Evolutionary conservation across 1,284 basidiomycete species (phyloP), one percentile per base, ranked within the genome.

Genomic region (Cutaneotrichosporon curvatum): DNA sequence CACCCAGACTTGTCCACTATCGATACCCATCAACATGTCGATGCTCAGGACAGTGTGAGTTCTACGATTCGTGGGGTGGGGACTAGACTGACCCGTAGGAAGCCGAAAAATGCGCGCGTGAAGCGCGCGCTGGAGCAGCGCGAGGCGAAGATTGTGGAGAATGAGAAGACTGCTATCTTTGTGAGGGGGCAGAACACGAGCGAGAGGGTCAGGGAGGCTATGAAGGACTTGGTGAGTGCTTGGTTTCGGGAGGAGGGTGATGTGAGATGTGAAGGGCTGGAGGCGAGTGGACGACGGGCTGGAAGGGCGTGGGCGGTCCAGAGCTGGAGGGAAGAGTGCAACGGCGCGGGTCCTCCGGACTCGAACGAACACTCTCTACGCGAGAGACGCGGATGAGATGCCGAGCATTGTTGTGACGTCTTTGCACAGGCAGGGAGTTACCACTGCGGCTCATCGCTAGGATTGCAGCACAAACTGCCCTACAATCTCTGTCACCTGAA

Each of bases 91-190:
- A 31, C 31, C 10, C n/a, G 12, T 50, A 90, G 89, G 71, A 96
- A 96, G 77, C 90, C 94, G 25, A 90, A 87, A 75, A 97, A 95
- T 78, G 94, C 95, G 1, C 82, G 94, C 34, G 87, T 88, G n/a
- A 99, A 98, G 74, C 80, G 95, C 54, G 94, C 82, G 0, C 67
- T 95, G 58, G 87, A 89, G 39, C 85, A 85, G 39, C 79, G 91
- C 25, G 85, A 87, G 65, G 81, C 94, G 2, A 90, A 92, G 65
- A 81, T 90, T 59, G 78, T 94, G 48, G 94, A 98, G 76, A 86
- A 87, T 61, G 79, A 82, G 47, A 80, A 80, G 71, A 78, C 83
- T 21, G 84, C 84, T 19, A 81, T 99, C 58, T 95, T 98, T 67
- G 90, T 96, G 32, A 81, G 84, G 58, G 90, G 91, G 4, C 86